phyloP scores from a whole-genome alignment of 495 filamentous ascomycete genomes.

The Tuber aestivum region DNA sequence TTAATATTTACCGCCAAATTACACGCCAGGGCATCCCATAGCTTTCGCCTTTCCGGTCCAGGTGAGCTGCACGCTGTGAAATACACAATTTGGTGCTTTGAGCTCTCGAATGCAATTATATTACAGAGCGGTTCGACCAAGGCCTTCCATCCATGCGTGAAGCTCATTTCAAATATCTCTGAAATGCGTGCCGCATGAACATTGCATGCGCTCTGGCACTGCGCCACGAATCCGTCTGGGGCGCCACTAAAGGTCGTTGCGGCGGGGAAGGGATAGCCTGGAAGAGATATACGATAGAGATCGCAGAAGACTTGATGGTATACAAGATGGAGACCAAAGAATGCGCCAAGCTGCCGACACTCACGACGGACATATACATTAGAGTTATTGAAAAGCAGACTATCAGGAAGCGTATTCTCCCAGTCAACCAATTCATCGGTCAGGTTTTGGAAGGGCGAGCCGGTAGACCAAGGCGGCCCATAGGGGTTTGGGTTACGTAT shows the following conservation, averaged over 20 bases:
- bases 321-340: conserved; percentile 3
- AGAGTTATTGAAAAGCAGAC: not conserved
- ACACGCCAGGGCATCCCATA: not conserved
- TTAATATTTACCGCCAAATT: conserved; percentile 1
- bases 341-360: not conserved
- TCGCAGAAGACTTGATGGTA: conserved; percentile 1
- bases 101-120: not conserved
- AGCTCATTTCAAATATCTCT: conserved; percentile 4
- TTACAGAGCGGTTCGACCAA: not conserved
- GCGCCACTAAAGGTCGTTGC: not conserved
- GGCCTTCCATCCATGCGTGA: not conserved
- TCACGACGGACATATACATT: not conserved
- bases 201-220: not conserved
- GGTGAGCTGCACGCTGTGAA: not conserved
- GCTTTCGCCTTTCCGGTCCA: not conserved
- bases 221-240: not conserved
- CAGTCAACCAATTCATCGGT: conserved; percentile 1
- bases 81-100: conserved; percentile 1
- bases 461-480: not conserved
- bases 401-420: conserved; percentile 1
- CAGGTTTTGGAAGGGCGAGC: not conserved
- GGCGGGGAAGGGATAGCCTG: not conserved
- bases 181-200: not conserved
- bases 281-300: conserved; percentile 5
- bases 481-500: not conserved